phyloP scores from a whole-genome alignment of 78 protist species.

The Parvularia atlantis region DNA sequence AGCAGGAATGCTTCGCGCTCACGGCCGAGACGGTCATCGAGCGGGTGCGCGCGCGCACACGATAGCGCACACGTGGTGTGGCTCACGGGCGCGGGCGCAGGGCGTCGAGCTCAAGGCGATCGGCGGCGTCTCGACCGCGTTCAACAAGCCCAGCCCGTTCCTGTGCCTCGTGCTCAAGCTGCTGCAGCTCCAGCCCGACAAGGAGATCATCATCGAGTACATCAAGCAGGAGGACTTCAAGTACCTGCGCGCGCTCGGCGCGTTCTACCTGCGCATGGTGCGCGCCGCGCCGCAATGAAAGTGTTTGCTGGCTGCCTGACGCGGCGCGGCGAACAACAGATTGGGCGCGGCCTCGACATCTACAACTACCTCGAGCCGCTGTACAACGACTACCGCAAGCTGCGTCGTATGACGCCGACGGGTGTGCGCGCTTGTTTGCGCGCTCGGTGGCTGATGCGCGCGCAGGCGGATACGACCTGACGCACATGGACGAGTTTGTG shows the following conservation, averaged over 20 bases:
- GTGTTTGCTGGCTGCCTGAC: not conserved
- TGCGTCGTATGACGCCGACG: conserved; percentile 8
- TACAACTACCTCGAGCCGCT: conserved; percentile 71
- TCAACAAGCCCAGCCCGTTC: conserved; percentile 74
- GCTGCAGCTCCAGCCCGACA: conserved; percentile 82
- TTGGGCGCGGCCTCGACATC: too few relatives aligned
- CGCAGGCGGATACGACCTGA: not conserved
- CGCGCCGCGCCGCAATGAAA: conserved; percentile 67
- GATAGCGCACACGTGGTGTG: not conserved
- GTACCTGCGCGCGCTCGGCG: conserved; percentile 85
- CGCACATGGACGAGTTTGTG: conserved; percentile 78
- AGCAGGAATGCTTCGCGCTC: conserved; percentile 92
- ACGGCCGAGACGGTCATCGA: conserved; percentile 18
- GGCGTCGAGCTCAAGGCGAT: conserved; percentile 68
- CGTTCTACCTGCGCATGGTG: conserved; percentile 82
- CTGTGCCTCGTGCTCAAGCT: conserved; percentile 80
- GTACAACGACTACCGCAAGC: conserved; percentile 71
- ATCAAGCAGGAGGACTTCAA: conserved; percentile 78
- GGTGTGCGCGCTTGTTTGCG: not conserved
- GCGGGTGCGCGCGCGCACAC: not conserved
- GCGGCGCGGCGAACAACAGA: too few relatives aligned
- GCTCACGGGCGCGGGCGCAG: not conserved
- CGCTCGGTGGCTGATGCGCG: not conserved
- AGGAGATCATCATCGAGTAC: conserved; percentile 79
- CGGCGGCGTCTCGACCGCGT: conserved; percentile 89